Conservation (phyloP, 768 basidiomycete genomes). For the Epithele typhae region DNA sequence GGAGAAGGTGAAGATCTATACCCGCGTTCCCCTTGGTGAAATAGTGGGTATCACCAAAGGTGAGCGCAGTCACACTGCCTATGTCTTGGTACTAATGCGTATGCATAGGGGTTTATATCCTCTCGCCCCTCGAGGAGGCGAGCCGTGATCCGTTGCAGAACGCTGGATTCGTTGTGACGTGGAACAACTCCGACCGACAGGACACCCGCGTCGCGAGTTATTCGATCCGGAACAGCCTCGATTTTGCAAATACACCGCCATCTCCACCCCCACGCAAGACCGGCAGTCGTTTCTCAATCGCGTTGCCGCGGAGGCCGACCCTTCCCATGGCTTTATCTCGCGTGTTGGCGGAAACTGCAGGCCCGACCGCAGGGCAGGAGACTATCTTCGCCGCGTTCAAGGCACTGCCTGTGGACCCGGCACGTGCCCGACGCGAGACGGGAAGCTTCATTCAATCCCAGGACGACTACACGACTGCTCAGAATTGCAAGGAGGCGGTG, state of each 20-base stretch:
- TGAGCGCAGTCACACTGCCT: constrained; percentile 20
- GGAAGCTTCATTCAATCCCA: constrained; percentile 53
- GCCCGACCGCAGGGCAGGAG: constrained; percentile 29
- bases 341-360: constrained; percentile 35
- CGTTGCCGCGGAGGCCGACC: constrained; percentile 15
- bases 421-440: constrained; percentile 41
- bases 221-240: constrained; percentile 70
- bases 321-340: constrained; percentile 25
- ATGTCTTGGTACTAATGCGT: not conserved
- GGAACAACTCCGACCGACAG: constrained; percentile 59
- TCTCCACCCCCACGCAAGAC: constrained; percentile 11
- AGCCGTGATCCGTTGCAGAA: constrained; percentile 87
- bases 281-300: constrained; percentile 5
- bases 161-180: constrained; percentile 82
- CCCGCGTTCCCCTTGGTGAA: constrained; percentile 81
- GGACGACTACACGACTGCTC: constrained; percentile 57
- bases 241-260: constrained; percentile 22
- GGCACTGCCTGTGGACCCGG: constrained; percentile 68
- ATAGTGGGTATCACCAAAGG: constrained; percentile 79
- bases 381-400: constrained; percentile 73
- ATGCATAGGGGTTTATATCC: constrained; percentile 81
- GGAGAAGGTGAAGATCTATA: constrained; percentile 88
- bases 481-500: constrained; percentile 73
- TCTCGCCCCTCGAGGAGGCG: constrained; percentile 90
- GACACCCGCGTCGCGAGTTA: constrained; percentile 81